Base-by-base conservation (phyloP, 2,329 filamentous ascomycete species). In the Graphiopsis chlorocephala region DNA sequence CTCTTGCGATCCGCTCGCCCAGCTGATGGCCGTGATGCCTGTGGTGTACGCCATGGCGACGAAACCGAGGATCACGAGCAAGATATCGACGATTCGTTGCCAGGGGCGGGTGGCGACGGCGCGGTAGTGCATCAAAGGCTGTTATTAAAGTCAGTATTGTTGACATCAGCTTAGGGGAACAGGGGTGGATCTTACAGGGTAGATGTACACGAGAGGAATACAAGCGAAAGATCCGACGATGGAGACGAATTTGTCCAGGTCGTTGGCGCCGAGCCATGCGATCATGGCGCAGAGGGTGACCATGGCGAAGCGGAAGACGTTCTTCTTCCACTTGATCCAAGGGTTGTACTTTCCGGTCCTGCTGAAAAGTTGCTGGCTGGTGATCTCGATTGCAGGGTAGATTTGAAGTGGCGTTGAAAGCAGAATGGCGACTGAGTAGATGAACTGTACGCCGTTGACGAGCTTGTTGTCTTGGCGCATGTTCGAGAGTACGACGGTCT, bases 241-340 rank as follows among this genome's bases (percentile, higher is more conserved):
- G 25, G 93, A 90, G 33, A 99, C 96, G 77, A 99, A 99, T 79
- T 98, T 98, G 81, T 99, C 95, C 63, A 99, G 81, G 78, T 98
- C 90, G 70, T 92, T 91, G 3, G 95, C 94, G 67, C 95, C 95
- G 52, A 89, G 88, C 92, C 93, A 99, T 1, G 94, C 94, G 69
- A 99, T 90, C 65, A 88, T 79, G 0, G 93, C 91, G 74, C 95
- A 98, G 26, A 95, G 78, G 73, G 91, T 86, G 59, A 98, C 95
- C 68, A 97, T 87, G 74, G 94, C 89, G 83, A 98, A 99, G 63
- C 95, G 90, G 82, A 97, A 99, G 35, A 90, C 82, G 72, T 99
- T 99, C 87, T 99, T 99, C 84, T 98, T 91, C 95, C 95, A 99
- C 82, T 99, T 99, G 83, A 99, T 96, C 75, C 92, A 95, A 0